Base-by-base conservation (phyloP, 305 asterid species). In the Fraxinus floribunda region DNA sequence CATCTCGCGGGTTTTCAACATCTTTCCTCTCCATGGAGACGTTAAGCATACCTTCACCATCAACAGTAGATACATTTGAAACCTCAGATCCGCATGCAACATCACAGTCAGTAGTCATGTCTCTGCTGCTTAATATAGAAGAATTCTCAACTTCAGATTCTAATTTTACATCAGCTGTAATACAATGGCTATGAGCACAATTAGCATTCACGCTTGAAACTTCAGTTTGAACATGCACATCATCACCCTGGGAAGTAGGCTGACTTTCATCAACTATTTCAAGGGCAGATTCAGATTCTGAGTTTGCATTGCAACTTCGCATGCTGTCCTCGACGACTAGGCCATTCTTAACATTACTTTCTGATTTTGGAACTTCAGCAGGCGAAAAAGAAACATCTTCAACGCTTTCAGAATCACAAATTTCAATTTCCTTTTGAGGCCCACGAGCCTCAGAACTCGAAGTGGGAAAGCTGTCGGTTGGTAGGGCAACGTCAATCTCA, bases 121-220 rank as follows among this genome's bases (percentile, higher is more conserved):
- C 89, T 39, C 49, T 81, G 76, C 88, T 77, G 81, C 78, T 78
- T 32, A 44, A 26, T 32, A 82, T 78, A 82, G 89, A 80, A 85
- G 83, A 78, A 74, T 79, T 74, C 35, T 78, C 88, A 76, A 71
- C 83, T 85, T 83, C 89, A 80, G 89, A 77, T 74, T 81, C 89
- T 79, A 79, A n/a, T 78, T 87, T 85, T 82, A 83, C 85, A 88
- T 84, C 88, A 80, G 83, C 86, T 20, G 85, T 79, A 44, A 81
- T 78, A 83, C 83, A 82, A 44, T 82, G 85, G 82, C 79, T 70
- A 78, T 62, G 82, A 78, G 73, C 83, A 84, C 66, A 74, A 78
- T 84, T 72, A 26, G 75, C 46, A 70, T 82, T 82, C 66, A 81
- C 85, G 64, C 74, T 78, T 81, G 80, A 85, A 81, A 84, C 88